Percentiles rank a stretch among this genome's conserved stretches.
These are phyloP conservation scores for Xylariaceae sp. DNA, from an alignment of 2,329 filamentous ascomycete species.

Conservation along the genomic window DNA sequence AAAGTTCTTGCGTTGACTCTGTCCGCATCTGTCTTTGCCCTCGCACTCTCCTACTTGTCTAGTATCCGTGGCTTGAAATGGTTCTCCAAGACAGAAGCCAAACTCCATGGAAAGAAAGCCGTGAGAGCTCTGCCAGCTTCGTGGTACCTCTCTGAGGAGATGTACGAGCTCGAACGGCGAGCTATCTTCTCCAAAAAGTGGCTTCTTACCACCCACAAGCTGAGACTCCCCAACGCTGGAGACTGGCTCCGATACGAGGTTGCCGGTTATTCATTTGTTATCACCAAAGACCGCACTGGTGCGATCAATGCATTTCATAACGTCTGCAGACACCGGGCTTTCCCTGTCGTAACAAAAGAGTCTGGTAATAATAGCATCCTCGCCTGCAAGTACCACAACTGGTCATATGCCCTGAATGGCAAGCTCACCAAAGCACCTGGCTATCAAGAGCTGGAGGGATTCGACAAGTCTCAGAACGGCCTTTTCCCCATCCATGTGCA, in stretches of 20 bases:
- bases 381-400: slow-evolving; percentile 59
- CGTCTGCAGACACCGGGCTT: slow-evolving; percentile 58
- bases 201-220: slow-evolving; percentile 49
- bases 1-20: slow-evolving; percentile 12
- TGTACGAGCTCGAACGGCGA: slow-evolving; percentile 54
- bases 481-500: slow-evolving; percentile 53
- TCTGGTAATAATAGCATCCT: slow-evolving; percentile 50
- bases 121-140: slow-evolving; percentile 39
- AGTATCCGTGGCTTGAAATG: slow-evolving; percentile 5
- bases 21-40: slow-evolving; percentile 13
- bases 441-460: slow-evolving; percentile 52
- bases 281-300: slow-evolving; percentile 15
- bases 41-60: slow-evolving; percentile 10
- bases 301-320: slow-evolving; percentile 53
- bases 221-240: slow-evolving; percentile 12
- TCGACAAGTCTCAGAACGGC: slow-evolving; percentile 53
- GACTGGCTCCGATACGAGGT: slow-evolving; percentile 19
- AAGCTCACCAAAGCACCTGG: slow-evolving; percentile 57
- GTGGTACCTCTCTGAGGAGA: slow-evolving; percentile 50
- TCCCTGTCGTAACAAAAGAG: slow-evolving; percentile 50
- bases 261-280: slow-evolving; percentile 16
- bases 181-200: slow-evolving; percentile 56
- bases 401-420: slow-evolving; percentile 56
- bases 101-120: slow-evolving; percentile 1
- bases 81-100: slow-evolving; percentile 4